phyloP scores from a whole-genome alignment of 257 asterid genomes.

The Cynanchum wilfordii region DNA sequence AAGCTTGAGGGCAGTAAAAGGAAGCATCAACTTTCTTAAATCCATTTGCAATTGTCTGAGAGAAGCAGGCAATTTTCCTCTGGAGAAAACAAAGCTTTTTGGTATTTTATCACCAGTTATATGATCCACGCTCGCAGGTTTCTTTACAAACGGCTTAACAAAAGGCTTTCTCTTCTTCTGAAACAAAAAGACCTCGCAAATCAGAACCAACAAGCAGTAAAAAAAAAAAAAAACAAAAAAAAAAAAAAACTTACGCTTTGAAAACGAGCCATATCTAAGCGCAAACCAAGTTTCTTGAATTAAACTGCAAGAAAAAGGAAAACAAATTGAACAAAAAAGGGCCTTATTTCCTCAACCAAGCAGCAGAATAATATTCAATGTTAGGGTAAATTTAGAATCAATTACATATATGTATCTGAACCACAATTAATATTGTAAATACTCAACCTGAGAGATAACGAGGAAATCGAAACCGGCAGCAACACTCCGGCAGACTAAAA shows the following conservation, averaged over 20 bases:
- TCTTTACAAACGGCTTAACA: conserved; percentile 48
- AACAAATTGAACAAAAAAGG: neutral
- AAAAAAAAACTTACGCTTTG: conserved; percentile 44
- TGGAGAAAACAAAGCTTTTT: conserved; percentile 70
- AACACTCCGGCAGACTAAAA: neutral
- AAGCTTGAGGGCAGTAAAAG: conserved; percentile 88
- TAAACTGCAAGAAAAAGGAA: neutral
- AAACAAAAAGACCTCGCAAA: neutral
- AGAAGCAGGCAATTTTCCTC: conserved; percentile 78
- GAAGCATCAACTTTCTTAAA: conserved; percentile 88
- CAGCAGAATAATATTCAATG: neutral
- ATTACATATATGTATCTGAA: too few species aligned
- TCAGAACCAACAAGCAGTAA: neutral
- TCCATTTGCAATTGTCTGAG: conserved; percentile 78
- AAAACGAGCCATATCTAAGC: conserved; percentile 57
- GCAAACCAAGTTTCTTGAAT: neutral
- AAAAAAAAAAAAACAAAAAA: neutral
- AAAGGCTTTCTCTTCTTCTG: conserved; percentile 58
- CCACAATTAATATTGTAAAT: neutral
- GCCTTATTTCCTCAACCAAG: neutral
- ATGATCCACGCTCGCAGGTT: conserved; percentile 66
- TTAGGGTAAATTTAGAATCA: too few species aligned
- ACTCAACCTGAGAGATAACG: too few species aligned
- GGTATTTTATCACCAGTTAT: conserved; percentile 91
- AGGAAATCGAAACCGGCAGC: neutral